Base-by-base conservation (phyloP, 2,329 filamentous ascomycete genomes). In the Alternaria metachromatica region DNA sequence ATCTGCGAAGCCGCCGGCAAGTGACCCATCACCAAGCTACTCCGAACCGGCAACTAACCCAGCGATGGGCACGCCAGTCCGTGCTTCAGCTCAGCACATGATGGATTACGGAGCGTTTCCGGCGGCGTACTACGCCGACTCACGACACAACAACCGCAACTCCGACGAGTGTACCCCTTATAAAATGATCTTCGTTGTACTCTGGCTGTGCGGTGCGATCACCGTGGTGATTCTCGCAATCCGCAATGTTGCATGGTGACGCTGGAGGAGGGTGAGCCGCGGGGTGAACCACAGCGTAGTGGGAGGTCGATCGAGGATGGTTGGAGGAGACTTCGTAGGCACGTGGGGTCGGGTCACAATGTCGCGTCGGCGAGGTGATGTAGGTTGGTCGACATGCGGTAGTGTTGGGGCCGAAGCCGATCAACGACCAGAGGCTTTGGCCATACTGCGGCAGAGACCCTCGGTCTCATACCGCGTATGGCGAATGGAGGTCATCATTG, bases 131-230 rank as follows among this genome's bases (percentile, higher is more conserved):
- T 13, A 45, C 18, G 4, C 2, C 3, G 20, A 9, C 12, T 23
- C 11, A 21, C 18, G 3, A 9, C 18, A 5, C 3, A 0, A 8
- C 0, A 9, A 1, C 1, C n/a, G 20, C 43, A 45, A 1, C 18
- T 13, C 13, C 11, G 11, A 45, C 11, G 18, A 21, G 43, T 23
- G 43, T 15, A 45, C 43, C 2, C 18, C 18, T 23, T 13, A 7
- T 21, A 23, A 8, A 23, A 13, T 44, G 18, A 18, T 45, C 6
- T 21, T 23, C 8, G 43, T 1, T 21, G 11, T 45, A 23, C 18
- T 45, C 43, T 45, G 41, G 41, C 9, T 44, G n/a, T 44, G 10
- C 5, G n/a, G 41, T 45, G 18, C 20, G 11, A 45, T 15, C 6
- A 13, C 43, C 2, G 18, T 45, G 3, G 13, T 21, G 11, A 5